Conservation (phyloP, 345 rosid species). For the Murraya koenigii region DNA sequence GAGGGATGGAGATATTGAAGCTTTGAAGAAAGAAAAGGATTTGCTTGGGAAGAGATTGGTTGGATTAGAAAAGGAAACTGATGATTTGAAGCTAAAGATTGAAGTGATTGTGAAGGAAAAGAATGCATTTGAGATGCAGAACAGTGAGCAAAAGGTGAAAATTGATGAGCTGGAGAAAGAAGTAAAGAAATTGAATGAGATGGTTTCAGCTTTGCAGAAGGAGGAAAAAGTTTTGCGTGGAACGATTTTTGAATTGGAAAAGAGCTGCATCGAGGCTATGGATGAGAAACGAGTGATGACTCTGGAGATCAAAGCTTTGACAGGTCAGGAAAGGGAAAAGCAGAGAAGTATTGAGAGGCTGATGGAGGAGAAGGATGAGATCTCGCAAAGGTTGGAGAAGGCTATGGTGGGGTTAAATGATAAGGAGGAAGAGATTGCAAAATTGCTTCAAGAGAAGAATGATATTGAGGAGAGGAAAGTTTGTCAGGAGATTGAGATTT, state of each 20-base stretch:
- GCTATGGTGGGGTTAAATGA: constrained; percentile 21
- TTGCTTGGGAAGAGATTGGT: constrained; percentile 30
- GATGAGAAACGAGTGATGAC: constrained; percentile 38
- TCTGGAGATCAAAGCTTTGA: constrained; percentile 36
- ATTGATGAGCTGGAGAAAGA: constrained; percentile 41
- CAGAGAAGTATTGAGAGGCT: constrained; percentile 35
- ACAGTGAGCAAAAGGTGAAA: constrained; percentile 17
- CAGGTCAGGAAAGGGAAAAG: constrained; percentile 33
- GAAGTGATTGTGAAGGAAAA: constrained; percentile 35
- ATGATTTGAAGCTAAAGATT: constrained; percentile 33
- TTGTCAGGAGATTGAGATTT: constrained; percentile 40
- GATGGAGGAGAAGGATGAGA: constrained; percentile 24
- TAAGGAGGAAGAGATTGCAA: constrained; percentile 31
- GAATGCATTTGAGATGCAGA: constrained; percentile 38
- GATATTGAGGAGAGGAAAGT: constrained; percentile 41
- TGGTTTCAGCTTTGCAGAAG: constrained; percentile 23
- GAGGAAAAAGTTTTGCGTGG: constrained; percentile 40
- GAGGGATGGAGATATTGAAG: constrained; percentile 25
- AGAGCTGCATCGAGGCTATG: constrained; percentile 29
- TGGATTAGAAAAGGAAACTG: constrained; percentile 27
- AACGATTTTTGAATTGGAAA: constrained; percentile 45
- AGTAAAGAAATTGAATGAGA: constrained; percentile 24
- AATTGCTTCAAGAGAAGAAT: constrained; percentile 37
- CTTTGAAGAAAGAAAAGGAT: constrained; percentile 26
- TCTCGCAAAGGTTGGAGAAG: constrained; percentile 22